A percentile compares a stretch with the other conserved stretches of the same genome.
These are phyloP conservation scores for Remersonia thermophila DNA, from an alignment of 2,329 filamentous ascomycete species.

Conservation along the genomic window DNA sequence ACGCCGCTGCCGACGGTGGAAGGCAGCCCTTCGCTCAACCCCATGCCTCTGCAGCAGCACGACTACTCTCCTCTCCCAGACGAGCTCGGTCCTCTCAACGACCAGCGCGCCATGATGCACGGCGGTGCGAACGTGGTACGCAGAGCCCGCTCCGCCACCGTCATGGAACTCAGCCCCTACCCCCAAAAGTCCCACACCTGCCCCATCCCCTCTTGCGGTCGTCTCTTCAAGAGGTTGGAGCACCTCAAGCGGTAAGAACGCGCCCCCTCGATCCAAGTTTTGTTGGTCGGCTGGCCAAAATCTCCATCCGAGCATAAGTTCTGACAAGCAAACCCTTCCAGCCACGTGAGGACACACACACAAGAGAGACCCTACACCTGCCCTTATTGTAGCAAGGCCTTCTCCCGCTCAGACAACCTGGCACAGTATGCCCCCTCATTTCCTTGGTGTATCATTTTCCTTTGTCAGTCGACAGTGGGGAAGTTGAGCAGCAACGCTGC, in stretches of 20 bases:
- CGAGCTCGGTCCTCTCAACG: conserved; percentile 49
- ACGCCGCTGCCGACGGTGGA: conserved; percentile 81
- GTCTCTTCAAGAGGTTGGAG: conserved; percentile 97
- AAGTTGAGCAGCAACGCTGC: conserved; percentile 28
- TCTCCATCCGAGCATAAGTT: conserved; percentile 32
- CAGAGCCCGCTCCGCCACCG: conserved; percentile 83
- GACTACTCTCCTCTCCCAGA: conserved; percentile 52
- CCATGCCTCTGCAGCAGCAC: conserved; percentile 56
- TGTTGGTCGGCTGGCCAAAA: conserved; percentile 23
- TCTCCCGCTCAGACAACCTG: conserved; percentile 96
- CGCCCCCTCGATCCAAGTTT: conserved; percentile 29
- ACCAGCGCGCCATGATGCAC: conserved; percentile 56
- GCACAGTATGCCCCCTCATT: conserved; percentile 62
- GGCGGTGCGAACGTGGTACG: conserved; percentile 67
- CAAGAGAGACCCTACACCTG: conserved; percentile 98
- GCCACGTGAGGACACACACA: conserved; percentile 97
- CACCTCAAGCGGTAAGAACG: conserved; percentile 89
- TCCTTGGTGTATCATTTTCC: conserved; percentile 26
- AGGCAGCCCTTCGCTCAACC: conserved; percentile 64
- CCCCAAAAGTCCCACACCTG: conserved; percentile 97
- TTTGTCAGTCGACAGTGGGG: conserved; percentile 24
- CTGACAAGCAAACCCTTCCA: conserved; percentile 36
- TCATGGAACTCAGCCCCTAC: conserved; percentile 93
- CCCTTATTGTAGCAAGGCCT: conserved; percentile 96
- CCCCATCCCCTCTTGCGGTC: conserved; percentile 95